Base-by-base conservation (phyloP, 2,329 filamentous ascomycete species). In the Metarhizium rileyi region DNA sequence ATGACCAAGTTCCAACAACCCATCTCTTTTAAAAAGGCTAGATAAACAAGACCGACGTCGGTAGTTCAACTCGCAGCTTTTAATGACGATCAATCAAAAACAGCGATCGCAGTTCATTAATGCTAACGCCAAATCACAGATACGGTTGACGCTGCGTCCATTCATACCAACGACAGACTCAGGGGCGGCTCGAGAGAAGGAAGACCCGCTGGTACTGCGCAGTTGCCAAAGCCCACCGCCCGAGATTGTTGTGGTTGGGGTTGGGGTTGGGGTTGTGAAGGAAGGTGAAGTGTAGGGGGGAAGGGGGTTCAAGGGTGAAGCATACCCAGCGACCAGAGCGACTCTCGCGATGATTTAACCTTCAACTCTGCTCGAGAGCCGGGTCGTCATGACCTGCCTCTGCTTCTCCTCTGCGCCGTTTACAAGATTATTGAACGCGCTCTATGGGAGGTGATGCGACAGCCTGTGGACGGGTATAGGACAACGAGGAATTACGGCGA, bases 251-350 rank as follows among this genome's bases (percentile, higher is more conserved):
- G 20, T 30, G 38, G 12, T 35, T 14, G 43, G 27, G 20, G 41
- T 30, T 35, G 23, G 45, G 27, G 35, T n/a, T n/a, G 44, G 23
- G 18, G 33, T 26, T 40, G 30, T 28, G 27, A 33, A 40, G 10
- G 44, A 12, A 14, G 33, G 16, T n/a, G 44, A 12, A 14, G 33
- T 20, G 41, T 40, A 43, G 45, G 50, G 50, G 55, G 50, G n/a
- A n/a, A n/a, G n/a, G 53, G 56, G 49, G 52, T 49, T 44, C 45
- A 52, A 51, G 50, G 47, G 53, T 55, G 36, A 49, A 54, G 58
- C 64, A 66, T 66, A 66, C 64, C 63, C 64, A 63, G 57, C 57
- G 58, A 55, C 48, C 49, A 45, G 56, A 56, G 54, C 47, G 55
- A 48, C 53, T 56, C 51, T 54, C 56, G 52, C 52, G 49, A 51